Conservation (phyloP, 2,329 filamentous ascomycete species). For the Pyricularia pennisetigena region DNA sequence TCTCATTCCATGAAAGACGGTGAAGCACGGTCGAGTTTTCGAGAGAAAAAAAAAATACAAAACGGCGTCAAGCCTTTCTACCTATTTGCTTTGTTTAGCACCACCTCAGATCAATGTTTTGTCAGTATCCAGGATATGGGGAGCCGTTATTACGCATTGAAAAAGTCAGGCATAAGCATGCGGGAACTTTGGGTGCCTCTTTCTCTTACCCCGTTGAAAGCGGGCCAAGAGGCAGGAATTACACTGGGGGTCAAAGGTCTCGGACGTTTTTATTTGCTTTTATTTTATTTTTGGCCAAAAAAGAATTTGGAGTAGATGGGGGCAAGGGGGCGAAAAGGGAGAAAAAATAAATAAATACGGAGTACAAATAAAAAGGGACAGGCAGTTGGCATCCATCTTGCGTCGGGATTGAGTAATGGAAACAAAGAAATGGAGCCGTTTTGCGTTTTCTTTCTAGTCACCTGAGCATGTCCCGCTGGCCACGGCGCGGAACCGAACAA, state of each 20-base stretch:
- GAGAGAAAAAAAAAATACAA: neutral
- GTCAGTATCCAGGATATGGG: neutral
- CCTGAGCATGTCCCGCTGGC: constrained; percentile 18
- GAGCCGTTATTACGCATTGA: neutral
- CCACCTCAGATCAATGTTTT: neutral
- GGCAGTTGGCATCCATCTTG: constrained; percentile 1
- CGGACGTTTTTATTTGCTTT: too few species aligned
- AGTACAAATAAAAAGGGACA: neutral
- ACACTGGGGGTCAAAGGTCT: too few species aligned
- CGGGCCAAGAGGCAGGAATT: neutral
- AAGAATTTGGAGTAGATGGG: neutral
- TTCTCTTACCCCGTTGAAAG: neutral
- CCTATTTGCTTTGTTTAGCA: neutral
- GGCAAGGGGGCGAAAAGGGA: neutral
- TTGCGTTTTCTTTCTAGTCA: constrained; percentile 12
- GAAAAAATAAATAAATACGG: neutral
- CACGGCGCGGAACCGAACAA: neutral
- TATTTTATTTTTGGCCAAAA: neutral
- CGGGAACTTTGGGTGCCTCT: neutral
- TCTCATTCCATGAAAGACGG: neutral
- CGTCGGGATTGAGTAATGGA: constrained; percentile 36
- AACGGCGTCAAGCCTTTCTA: neutral
- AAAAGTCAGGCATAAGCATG: neutral
- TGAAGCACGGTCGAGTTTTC: neutral
- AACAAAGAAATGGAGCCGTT: constrained; percentile 28